Percentiles rank a stretch among this genome's conserved stretches.
phyloP scores from a whole-genome alignment of 2,329 filamentous ascomycete species.

The Emergomyces africanus region DNA sequence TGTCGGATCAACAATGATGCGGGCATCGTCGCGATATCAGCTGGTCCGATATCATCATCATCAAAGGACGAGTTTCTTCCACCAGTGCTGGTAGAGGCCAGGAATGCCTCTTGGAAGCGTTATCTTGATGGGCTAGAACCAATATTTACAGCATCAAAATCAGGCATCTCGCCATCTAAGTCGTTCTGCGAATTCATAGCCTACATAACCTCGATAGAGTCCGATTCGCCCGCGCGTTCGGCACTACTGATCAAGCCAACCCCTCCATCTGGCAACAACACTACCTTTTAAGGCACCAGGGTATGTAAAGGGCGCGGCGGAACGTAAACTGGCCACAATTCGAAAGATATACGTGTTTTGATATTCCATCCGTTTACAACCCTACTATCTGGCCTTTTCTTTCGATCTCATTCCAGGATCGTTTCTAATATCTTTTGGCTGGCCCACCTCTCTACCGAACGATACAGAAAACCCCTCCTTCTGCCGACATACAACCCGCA shows the following conservation, averaged over 20 bases:
- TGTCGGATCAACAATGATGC: conserved; percentile 1
- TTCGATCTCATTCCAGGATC: neutral
- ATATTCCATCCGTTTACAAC: neutral
- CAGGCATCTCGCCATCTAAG: neutral
- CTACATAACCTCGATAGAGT: neutral
- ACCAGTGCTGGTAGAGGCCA: neutral
- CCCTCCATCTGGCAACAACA: conserved; percentile 3
- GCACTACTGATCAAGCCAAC: neutral
- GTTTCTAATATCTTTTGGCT: neutral
- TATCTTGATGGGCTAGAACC: neutral
- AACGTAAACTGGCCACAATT: neutral
- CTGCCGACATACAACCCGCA: neutral
- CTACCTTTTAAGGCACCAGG: neutral
- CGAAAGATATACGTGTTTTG: neutral
- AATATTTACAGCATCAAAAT: neutral
- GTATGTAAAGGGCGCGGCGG: neutral
- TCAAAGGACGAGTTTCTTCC: neutral
- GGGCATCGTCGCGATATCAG: neutral
- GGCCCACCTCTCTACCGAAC: neutral
- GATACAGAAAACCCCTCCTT: neutral
- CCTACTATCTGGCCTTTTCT: neutral
- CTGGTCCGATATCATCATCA: neutral
- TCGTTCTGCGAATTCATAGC: neutral
- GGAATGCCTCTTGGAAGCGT: neutral
- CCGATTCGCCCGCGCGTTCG: neutral